Evolutionary conservation across 129 eudicot genomes (phyloP).

Genomic region (Daucus carota): DNA sequence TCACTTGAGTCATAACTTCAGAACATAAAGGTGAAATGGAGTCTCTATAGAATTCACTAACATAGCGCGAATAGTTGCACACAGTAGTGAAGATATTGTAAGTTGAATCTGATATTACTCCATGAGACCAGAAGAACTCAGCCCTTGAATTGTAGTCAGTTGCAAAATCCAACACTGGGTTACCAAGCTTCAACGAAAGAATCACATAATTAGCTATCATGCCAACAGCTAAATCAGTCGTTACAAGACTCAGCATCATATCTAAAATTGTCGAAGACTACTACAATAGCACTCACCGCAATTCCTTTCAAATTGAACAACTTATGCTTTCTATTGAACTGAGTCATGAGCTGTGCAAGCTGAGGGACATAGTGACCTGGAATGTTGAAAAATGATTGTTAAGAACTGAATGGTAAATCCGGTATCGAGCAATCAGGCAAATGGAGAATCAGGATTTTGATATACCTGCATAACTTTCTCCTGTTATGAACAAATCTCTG

Average conservation of each 20-base stretch:
- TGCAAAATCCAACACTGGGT: slow-evolving; percentile 41
- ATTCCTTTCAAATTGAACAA: slow-evolving; percentile 44
- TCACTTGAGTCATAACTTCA: slow-evolving; percentile 37
- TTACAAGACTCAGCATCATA: background rate
- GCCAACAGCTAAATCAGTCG: background rate
- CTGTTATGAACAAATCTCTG: slow-evolving; percentile 47
- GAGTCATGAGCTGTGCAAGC: slow-evolving; percentile 49
- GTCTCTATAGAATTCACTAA: slow-evolving; percentile 48
- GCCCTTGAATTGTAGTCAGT: slow-evolving; percentile 40
- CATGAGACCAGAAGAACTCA: slow-evolving; percentile 72
- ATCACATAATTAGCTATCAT: background rate
- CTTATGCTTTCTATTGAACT: slow-evolving; percentile 26
- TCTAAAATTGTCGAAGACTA: background rate
- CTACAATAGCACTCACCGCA: slow-evolving; percentile 32
- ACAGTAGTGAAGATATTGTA: slow-evolving; percentile 38
- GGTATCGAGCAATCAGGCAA: background rate
- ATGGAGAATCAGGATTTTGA: background rate
- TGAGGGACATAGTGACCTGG: slow-evolving; percentile 79
- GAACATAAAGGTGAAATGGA: slow-evolving; percentile 45
- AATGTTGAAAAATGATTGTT: background rate
- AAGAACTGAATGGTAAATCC: background rate
- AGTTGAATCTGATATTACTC: slow-evolving; percentile 44
- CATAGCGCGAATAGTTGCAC: slow-evolving; percentile 47
- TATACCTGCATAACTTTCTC: slow-evolving; percentile 82
- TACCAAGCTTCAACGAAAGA: slow-evolving; percentile 44